phyloP scores from a whole-genome alignment of 768 basidiomycete species.

The Mycena belliarum region DNA sequence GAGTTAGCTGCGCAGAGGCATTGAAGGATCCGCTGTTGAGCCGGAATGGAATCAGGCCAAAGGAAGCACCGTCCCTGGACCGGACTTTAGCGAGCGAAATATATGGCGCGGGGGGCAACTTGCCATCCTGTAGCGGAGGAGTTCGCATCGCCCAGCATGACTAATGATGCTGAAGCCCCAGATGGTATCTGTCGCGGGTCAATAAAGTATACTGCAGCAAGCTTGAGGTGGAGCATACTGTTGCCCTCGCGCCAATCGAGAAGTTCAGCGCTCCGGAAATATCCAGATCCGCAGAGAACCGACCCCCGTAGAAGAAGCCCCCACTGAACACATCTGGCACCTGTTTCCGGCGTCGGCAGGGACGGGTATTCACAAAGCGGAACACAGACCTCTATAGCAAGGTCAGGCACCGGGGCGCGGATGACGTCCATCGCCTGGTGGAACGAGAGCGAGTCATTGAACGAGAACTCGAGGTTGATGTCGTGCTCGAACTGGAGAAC shows the following conservation, averaged over 20 bases:
- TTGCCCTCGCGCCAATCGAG: conserved; percentile 3
- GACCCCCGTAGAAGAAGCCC: conserved; percentile 8
- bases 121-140: conserved; percentile 7
- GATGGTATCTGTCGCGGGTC: not conserved
- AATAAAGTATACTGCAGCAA: too few species aligned
- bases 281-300: not conserved
- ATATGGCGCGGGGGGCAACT: not conserved
- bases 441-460: not conserved
- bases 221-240: not conserved
- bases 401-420: not conserved
- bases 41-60: conserved; percentile 7
- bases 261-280: conserved; percentile 8
- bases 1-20: not conserved
- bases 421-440: not conserved
- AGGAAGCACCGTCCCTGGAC: not conserved
- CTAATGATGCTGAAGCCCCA: not conserved
- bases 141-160: not conserved
- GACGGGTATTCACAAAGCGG: too few species aligned
- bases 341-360: too few species aligned
- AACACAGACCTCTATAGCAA: not conserved
- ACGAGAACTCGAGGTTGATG: conserved; percentile 9
- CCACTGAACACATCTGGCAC: not conserved
- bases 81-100: too few species aligned
- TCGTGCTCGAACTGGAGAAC: conserved; percentile 8
- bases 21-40: conserved; percentile 10